A percentile compares a stretch with the other conserved stretches of the same genome.
phyloP scores from a whole-genome alignment of 2,329 filamentous ascomycete species.

The Thelonectria blattea region DNA sequence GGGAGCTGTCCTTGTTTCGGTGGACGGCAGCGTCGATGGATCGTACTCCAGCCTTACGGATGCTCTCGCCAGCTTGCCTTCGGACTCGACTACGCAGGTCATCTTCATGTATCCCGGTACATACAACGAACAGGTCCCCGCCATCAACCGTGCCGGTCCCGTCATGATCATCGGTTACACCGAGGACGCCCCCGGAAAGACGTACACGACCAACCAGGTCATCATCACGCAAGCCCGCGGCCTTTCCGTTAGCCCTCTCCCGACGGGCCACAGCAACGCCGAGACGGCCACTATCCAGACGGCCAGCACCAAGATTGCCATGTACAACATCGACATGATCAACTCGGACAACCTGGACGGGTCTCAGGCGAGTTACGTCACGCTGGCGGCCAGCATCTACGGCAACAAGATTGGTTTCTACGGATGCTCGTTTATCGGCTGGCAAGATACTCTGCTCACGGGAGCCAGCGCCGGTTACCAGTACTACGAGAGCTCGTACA shows the following conservation, averaged over 20 bases:
- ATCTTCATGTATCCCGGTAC: conserved; percentile 53
- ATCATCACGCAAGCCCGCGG: conserved; percentile 27
- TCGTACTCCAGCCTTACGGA: conserved; percentile 40
- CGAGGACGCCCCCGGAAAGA: conserved; percentile 33
- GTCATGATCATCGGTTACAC: conserved; percentile 32
- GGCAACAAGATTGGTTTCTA: conserved; percentile 43
- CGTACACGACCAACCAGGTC: conserved; percentile 24
- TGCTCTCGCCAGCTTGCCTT: conserved; percentile 38
- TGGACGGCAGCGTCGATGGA: conserved; percentile 31
- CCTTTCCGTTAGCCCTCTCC: conserved; percentile 22
- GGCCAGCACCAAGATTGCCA: conserved; percentile 46
- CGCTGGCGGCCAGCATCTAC: conserved; percentile 44
- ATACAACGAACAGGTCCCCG: conserved; percentile 58
- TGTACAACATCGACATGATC: conserved; percentile 65
- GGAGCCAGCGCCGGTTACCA: conserved; percentile 51
- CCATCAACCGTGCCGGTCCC: conserved; percentile 22
- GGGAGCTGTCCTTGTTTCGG: conserved; percentile 50
- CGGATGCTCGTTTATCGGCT: conserved; percentile 52
- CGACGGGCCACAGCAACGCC: conserved; percentile 28
- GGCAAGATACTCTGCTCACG: conserved; percentile 54
- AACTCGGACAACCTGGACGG: conserved; percentile 49
- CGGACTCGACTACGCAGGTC: conserved; percentile 38
- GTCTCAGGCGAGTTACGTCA: conserved; percentile 48
- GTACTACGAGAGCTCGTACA: conserved; percentile 50
- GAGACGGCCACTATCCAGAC: conserved; percentile 30